Conservation (phyloP, 306 rosid species). For the Chamaecrista fasciculata region DNA sequence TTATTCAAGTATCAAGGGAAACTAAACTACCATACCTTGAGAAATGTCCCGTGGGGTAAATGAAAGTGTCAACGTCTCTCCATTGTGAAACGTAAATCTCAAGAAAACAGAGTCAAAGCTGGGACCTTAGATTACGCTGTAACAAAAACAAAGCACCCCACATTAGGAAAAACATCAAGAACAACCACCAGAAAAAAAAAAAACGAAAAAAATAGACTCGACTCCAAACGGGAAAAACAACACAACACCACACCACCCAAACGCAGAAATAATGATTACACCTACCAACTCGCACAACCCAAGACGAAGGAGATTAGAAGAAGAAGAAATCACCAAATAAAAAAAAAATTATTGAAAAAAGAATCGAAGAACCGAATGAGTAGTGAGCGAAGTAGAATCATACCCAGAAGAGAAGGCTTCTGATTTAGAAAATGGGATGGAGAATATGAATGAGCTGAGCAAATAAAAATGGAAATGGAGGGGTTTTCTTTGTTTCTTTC, state of each 20-base stretch:
- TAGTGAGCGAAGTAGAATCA: background rate
- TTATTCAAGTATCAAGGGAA: background rate
- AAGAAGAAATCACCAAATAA: background rate
- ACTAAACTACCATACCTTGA: conserved; percentile 26
- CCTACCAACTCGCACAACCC: background rate
- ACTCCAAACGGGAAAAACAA: conserved; percentile 14
- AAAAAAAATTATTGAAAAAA: too few relatives aligned
- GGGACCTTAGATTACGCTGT: conserved; percentile 31
- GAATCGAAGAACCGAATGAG: too few relatives aligned
- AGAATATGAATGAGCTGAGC: conserved; percentile 1
- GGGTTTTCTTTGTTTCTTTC: conserved; percentile 11
- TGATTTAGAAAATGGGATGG: conserved; percentile 13
- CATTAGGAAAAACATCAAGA: background rate
- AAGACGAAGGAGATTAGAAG: background rate
- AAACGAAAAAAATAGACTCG: background rate
- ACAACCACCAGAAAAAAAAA: background rate
- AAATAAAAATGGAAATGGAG: background rate
- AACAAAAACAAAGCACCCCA: conserved; percentile 20
- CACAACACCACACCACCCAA: background rate
- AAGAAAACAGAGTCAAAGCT: conserved; percentile 38
- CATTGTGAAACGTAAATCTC: conserved; percentile 42
- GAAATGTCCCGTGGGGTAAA: conserved; percentile 18
- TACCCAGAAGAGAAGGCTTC: background rate
- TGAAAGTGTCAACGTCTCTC: conserved; percentile 22
- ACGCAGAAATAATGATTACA: background rate